Evolutionary conservation across 2,329 filamentous ascomycete genomes (phyloP).

Genomic region (Alternaria sp.): DNA sequence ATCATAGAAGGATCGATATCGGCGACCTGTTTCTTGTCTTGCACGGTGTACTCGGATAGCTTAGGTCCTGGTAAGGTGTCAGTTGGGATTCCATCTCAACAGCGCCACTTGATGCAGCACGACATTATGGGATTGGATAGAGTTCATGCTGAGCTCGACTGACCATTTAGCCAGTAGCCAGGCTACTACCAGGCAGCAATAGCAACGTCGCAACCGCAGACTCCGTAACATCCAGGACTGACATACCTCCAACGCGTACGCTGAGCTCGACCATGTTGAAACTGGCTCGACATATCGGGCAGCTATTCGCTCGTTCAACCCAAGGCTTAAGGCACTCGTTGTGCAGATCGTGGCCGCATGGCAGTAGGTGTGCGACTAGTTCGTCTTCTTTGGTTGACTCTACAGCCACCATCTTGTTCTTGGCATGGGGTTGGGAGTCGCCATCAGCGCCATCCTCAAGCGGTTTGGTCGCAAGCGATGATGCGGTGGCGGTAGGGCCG

Average conservation of each 20-base stretch:
- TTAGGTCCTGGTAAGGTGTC: constrained; percentile 58
- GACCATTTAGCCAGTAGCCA: constrained; percentile 41
- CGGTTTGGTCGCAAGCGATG: constrained; percentile 37
- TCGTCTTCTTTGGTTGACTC: constrained; percentile 57
- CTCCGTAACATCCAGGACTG: constrained; percentile 27
- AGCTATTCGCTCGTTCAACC: constrained; percentile 97
- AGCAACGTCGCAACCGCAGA: constrained; percentile 27
- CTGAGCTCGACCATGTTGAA: constrained; percentile 92
- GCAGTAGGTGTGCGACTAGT: constrained; percentile 68
- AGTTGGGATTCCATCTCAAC: constrained; percentile 18
- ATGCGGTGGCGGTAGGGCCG: constrained; percentile 44
- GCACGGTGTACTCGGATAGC: constrained; percentile 69
- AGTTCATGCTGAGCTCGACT: constrained; percentile 39
- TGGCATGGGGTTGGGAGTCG: constrained; percentile 27
- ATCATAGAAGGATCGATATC: constrained; percentile 87
- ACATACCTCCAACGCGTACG: constrained; percentile 77
- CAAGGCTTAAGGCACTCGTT: constrained; percentile 92
- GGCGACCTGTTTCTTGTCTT: constrained; percentile 87
- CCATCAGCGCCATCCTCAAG: constrained; percentile 40
- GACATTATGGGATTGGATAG: constrained; percentile 17
- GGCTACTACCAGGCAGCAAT: constrained; percentile 29
- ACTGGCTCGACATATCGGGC: constrained; percentile 90
- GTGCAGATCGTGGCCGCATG: constrained; percentile 92
- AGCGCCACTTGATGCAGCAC: constrained; percentile 11
- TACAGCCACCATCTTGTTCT: constrained; percentile 26